These are phyloP conservation scores for Phaeophleospora eucalypticola DNA, from an alignment of 2,329 filamentous ascomycete species.

Conservation along the genomic window DNA sequence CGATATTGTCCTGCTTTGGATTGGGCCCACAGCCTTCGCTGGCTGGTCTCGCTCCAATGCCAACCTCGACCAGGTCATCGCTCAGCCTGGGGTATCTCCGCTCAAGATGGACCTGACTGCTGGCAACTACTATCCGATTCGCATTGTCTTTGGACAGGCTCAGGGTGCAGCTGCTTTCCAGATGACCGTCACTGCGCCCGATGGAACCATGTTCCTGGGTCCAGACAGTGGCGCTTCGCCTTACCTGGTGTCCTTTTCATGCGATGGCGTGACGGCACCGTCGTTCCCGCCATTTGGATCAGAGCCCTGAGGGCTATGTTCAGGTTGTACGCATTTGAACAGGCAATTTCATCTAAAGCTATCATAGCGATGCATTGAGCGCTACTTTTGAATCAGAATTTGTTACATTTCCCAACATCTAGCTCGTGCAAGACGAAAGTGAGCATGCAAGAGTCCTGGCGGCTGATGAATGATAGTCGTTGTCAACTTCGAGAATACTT, in stretches of 20 bases:
- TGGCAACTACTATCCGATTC: neutral
- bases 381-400: no score
- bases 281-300: neutral
- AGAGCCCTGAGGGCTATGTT: neutral
- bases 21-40: neutral
- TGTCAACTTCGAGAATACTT: no score
- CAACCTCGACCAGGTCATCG: neutral
- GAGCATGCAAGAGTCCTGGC: no score
- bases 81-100: neutral
- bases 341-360: no score
- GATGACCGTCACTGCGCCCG: neutral
- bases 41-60: neutral
- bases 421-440: no score
- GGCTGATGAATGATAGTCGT: no score
- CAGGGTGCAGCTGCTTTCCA: neutral
- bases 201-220: neutral
- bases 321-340: no score
- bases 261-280: neutral
- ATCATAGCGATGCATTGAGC: no score
- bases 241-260: neutral
- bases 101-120: neutral
- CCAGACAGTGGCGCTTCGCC: neutral
- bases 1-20: conserved; percentile 1
- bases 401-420: no score
- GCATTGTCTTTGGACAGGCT: neutral